These are phyloP conservation scores for Fusarium albosuccineum DNA, from an alignment of 2,329 filamentous ascomycete species.

Conservation along the genomic window DNA sequence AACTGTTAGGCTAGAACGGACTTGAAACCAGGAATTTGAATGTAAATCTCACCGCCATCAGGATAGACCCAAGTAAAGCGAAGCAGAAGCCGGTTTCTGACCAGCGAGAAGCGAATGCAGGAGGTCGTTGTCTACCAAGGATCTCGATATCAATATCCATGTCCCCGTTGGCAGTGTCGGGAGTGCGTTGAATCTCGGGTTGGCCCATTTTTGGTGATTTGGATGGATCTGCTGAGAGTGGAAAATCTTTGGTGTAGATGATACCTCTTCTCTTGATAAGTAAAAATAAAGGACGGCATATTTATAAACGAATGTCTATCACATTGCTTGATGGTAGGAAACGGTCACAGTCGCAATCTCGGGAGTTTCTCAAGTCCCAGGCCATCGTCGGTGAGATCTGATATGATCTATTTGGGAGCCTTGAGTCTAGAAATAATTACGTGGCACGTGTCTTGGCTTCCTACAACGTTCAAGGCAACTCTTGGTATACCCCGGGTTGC, in stretches of 20 bases:
- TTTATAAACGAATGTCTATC: too few relatives aligned
- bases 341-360: too few relatives aligned
- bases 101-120: slow-evolving; percentile 41
- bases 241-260: not conserved
- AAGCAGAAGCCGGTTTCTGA: slow-evolving; percentile 43
- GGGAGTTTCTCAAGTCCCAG: too few relatives aligned
- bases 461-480: not conserved
- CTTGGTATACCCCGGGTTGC: not conserved
- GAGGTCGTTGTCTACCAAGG: slow-evolving; percentile 44
- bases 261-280: not conserved
- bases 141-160: slow-evolving; percentile 38
- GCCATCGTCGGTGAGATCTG: not conserved
- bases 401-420: not conserved
- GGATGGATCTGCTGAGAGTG: not conserved
- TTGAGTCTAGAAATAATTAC: not conserved
- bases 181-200: not conserved
- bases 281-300: too few relatives aligned
- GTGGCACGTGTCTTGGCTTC: not conserved
- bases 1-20: not conserved
- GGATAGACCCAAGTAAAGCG: slow-evolving; percentile 43
- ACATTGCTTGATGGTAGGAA: too few relatives aligned
- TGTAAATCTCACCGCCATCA: slow-evolving; percentile 39
- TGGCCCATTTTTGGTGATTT: slow-evolving; percentile 2
- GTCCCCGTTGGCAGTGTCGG: not conserved
- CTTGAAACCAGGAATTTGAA: not conserved